Conservation (phyloP, 371 early-diverging fungal genomes). For the Cladochytrium tenue region DNA sequence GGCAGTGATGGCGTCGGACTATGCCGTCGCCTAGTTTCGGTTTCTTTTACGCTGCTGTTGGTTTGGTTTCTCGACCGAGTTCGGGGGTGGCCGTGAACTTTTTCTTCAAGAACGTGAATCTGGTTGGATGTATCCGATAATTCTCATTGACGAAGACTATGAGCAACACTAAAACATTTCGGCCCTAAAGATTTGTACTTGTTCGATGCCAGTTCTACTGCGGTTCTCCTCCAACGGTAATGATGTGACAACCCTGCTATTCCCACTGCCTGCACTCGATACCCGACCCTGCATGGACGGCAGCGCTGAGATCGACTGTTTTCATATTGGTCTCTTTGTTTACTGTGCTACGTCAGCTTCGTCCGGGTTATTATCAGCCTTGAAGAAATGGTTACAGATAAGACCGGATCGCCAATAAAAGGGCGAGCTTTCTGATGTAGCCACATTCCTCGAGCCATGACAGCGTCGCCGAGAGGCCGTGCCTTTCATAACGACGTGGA, state of each 20-base stretch:
- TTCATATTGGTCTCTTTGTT: conserved; percentile 63
- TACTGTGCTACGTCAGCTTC: conserved; percentile 75
- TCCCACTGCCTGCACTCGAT: background rate
- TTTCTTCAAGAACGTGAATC: conserved; percentile 77
- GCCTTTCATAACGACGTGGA: conserved; percentile 61
- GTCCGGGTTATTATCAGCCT: conserved; percentile 64
- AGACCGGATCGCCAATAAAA: conserved; percentile 61
- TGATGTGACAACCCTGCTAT: conserved; percentile 32
- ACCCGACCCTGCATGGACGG: background rate
- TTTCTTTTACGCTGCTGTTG: conserved; percentile 75
- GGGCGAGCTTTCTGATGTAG: conserved; percentile 72
- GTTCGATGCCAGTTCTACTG: conserved; percentile 53
- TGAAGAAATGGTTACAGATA: conserved; percentile 46
- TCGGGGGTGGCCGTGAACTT: conserved; percentile 76
- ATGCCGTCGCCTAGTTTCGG: conserved; percentile 86
- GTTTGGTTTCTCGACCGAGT: conserved; percentile 47
- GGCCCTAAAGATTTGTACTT: conserved; percentile 26
- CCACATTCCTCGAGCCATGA: conserved; percentile 49
- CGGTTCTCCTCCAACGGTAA: conserved; percentile 42
- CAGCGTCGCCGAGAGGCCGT: conserved; percentile 39
- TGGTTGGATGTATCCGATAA: conserved; percentile 63
- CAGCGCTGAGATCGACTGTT: background rate
- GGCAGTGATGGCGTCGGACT: conserved; percentile 87
- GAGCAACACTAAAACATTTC: background rate
- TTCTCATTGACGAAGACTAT: background rate